Evolutionary conservation across 2,329 filamentous ascomycete species (phyloP).

Genomic region (Chaetothyriales sp.): DNA sequence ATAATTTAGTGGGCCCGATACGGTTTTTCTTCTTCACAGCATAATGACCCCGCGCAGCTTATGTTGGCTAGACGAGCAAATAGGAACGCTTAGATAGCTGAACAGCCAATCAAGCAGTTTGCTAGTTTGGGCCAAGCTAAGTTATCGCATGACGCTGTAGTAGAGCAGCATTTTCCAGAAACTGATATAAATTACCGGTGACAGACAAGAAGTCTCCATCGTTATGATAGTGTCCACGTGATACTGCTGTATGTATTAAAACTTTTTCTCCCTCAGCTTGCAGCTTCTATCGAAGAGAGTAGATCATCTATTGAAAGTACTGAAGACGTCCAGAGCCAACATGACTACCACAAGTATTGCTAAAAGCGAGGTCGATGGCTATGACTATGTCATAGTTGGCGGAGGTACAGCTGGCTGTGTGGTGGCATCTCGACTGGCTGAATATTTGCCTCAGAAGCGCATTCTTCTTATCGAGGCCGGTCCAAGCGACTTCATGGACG

Average conservation of each 20-base stretch:
- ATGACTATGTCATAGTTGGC: constrained; percentile 75
- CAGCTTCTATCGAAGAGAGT: neutral
- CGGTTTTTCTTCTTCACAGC: neutral
- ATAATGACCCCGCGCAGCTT: neutral
- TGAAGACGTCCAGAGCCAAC: constrained; percentile 19
- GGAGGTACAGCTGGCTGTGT: constrained; percentile 80
- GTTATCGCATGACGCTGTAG: too few relatives aligned
- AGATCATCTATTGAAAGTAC: neutral
- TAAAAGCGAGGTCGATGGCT: constrained; percentile 50
- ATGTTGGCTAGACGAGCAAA: neutral
- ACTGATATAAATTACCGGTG: neutral
- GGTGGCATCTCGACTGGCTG: constrained; percentile 62
- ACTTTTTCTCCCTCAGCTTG: neutral
- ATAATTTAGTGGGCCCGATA: too few relatives aligned
- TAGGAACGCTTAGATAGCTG: neutral
- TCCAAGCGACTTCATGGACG: constrained; percentile 77
- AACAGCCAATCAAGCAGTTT: neutral
- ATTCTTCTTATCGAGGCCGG: constrained; percentile 78
- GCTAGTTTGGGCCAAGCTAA: neutral
- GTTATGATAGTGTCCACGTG: neutral
- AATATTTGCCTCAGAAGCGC: constrained; percentile 70
- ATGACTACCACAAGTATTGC: constrained; percentile 59
- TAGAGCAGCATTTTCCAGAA: too few relatives aligned
- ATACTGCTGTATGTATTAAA: neutral
- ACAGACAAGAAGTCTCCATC: neutral